Percentiles rank a stretch among this genome's conserved stretches.
These are phyloP conservation scores for Zymoseptoria tritici DNA, from an alignment of 2,329 filamentous ascomycete species.

Conservation along the genomic window DNA sequence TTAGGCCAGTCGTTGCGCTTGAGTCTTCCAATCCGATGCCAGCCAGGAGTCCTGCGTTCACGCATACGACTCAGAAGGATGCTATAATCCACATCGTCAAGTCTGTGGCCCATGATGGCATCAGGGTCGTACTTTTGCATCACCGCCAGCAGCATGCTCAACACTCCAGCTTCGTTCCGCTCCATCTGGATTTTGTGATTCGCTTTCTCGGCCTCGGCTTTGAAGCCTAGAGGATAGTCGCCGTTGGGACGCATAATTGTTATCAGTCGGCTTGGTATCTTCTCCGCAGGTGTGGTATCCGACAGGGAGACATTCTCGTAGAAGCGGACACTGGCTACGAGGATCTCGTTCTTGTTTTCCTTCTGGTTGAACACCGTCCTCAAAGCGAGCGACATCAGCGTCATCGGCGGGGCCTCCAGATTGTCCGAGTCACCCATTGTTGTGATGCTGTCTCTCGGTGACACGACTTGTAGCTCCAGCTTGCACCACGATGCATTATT, in stretches of 20 bases:
- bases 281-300: slow-evolving; percentile 82
- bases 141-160: slow-evolving; percentile 83
- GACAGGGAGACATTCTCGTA: slow-evolving; percentile 84
- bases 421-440: slow-evolving; percentile 70
- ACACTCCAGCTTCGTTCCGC: slow-evolving; percentile 74
- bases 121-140: slow-evolving; percentile 85
- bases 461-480: slow-evolving; percentile 74
- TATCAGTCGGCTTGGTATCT: slow-evolving; percentile 82
- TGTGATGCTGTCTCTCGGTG: slow-evolving; percentile 64
- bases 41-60: slow-evolving; percentile 85
- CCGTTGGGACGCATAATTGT: slow-evolving; percentile 80
- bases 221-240: slow-evolving; percentile 80
- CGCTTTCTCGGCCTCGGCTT: slow-evolving; percentile 65
- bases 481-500: slow-evolving; percentile 97
- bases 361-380: slow-evolving; percentile 82
- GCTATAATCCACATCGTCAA: slow-evolving; percentile 97
- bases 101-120: slow-evolving; percentile 84
- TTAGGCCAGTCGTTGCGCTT: slow-evolving; percentile 80
- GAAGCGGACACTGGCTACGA: slow-evolving; percentile 82
- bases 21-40: slow-evolving; percentile 86
- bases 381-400: slow-evolving; percentile 89
- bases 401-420: slow-evolving; percentile 76
- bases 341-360: slow-evolving; percentile 92
- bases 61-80: slow-evolving; percentile 78
- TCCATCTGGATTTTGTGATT: slow-evolving; percentile 71